These are phyloP conservation scores for Scheffersomyces segobiensis DNA, from an alignment of 1,139 yeast species.

Conservation along the genomic window DNA sequence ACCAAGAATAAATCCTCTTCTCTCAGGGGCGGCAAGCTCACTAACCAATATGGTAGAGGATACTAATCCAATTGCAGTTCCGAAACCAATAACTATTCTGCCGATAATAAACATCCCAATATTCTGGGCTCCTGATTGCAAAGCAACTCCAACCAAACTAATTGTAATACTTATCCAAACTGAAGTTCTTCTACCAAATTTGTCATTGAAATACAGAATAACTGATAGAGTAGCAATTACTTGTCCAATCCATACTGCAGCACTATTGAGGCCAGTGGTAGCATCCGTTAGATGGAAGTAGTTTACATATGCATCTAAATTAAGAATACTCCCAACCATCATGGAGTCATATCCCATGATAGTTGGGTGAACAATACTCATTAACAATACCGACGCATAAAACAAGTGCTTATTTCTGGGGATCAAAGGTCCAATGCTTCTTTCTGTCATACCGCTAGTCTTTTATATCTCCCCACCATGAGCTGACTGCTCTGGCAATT, in stretches of 20 bases:
- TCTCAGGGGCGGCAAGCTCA: slow-evolving; percentile 12
- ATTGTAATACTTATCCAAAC: slow-evolving; percentile 10
- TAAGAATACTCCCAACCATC: slow-evolving; percentile 15
- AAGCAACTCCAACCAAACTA: slow-evolving; percentile 12
- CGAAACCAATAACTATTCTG: slow-evolving; percentile 17
- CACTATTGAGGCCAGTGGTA: slow-evolving; percentile 15
- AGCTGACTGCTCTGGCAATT: too few relatives aligned
- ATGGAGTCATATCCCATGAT: slow-evolving; percentile 13
- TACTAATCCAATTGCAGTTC: slow-evolving; percentile 9
- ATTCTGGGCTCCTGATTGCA: slow-evolving; percentile 17
- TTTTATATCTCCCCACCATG: too few relatives aligned
- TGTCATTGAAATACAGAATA: slow-evolving; percentile 10
- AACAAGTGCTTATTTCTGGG: slow-evolving; percentile 4
- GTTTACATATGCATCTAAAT: slow-evolving; percentile 10
- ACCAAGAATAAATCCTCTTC: not conserved
- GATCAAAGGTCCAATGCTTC: too few relatives aligned
- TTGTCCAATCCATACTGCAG: slow-evolving; percentile 15
- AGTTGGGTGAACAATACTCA: slow-evolving; percentile 13
- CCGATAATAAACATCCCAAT: slow-evolving; percentile 18
- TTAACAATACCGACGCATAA: slow-evolving; percentile 5
- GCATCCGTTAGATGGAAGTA: slow-evolving; percentile 13
- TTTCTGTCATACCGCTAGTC: too few relatives aligned
- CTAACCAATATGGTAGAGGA: slow-evolving; percentile 15
- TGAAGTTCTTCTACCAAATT: slow-evolving; percentile 15
- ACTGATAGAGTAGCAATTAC: slow-evolving; percentile 8